Evolutionary conservation across 768 basidiomycete genomes (phyloP), one percentile per base, ranked within the genome.

Genomic region (Leccinum variicolor): DNA sequence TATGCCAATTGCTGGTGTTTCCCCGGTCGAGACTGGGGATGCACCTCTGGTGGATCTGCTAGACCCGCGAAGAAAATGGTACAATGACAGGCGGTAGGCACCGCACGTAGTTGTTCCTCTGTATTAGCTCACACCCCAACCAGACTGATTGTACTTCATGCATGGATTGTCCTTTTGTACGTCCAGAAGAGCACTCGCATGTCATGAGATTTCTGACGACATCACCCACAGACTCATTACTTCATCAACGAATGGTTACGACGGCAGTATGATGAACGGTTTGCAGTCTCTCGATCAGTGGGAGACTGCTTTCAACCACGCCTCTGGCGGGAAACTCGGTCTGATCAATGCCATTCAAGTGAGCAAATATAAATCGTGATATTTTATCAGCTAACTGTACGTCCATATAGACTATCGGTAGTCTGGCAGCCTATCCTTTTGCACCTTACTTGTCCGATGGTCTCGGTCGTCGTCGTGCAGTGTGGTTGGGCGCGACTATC

Each of bases 191-290:
- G 3, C 29, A 10, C 14, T 21, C 3, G 3, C 28, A 8, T 7
- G 7, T 28, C 39, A 28, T 55, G 36, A 39, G 3, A 9, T n/a
- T 39, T 39, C 50, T 48, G 25, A 61, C 17, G 17, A 15, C 9
- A 26, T 13, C 26, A 11, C 48, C 39, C 33, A 28, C 54, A 86
- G 86, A 52, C 81, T 90, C 61, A 86, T 89, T 67, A 89, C 87
- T 10, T 88, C 87, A 21, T 86, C 85, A 14, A 87, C 84, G 41
- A 87, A 84, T 69, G 89, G 88, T 53, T 90, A 85, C 67, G 89
- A 90, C 64, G 86, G 86, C 58, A 84, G 82, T 68, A 84, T 89
- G 83, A 87, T 89, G 87, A 89, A 90, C 72, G 86, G 86, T 69
- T 76, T 92, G 43, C 89, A 92, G 72, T 81, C 82, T 49, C 76